Evolutionary conservation across 768 basidiomycete species (phyloP).

Genomic region (Lactarius hengduanensis): DNA sequence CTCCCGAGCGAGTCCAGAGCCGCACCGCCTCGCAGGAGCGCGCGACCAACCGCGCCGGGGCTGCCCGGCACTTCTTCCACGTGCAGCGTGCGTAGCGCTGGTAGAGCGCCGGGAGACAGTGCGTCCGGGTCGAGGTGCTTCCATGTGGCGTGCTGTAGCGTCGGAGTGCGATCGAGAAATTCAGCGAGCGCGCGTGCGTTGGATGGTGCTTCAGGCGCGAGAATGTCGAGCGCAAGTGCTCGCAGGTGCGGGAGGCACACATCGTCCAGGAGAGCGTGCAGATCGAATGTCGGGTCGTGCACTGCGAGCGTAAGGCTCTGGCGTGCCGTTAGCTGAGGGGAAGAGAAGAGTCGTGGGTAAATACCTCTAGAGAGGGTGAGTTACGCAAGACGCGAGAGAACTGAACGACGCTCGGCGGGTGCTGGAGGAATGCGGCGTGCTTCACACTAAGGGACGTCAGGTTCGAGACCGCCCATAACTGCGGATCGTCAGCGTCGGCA

Average conservation of each 20-base stretch:
- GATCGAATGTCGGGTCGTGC: conserved; percentile 30
- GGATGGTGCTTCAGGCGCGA: background rate
- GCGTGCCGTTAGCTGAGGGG: background rate
- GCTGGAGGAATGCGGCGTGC: background rate
- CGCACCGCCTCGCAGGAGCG: background rate
- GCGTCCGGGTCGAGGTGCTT: background rate
- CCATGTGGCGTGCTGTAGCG: too few species aligned
- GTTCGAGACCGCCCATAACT: conserved; percentile 15
- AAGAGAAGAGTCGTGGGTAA: too few species aligned
- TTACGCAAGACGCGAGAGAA: conserved; percentile 10
- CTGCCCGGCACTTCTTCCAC: background rate
- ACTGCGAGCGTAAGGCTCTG: conserved; percentile 34
- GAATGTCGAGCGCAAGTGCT: background rate
- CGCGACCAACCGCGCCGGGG: background rate
- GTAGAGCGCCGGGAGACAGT: background rate
- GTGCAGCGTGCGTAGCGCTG: conserved; percentile 28
- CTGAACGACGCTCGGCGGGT: conserved; percentile 8
- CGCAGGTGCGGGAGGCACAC: background rate
- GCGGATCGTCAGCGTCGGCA: background rate
- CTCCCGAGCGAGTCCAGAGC: background rate
- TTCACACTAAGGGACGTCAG: conserved; percentile 15
- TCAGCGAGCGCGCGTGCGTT: background rate
- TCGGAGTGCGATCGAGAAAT: too few species aligned
- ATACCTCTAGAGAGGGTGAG: conserved; percentile 16
- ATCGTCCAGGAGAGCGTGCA: background rate